Evolutionary conservation across 2,329 filamentous ascomycete genomes (phyloP).

Genomic region (Aureobasidium zeae): DNA sequence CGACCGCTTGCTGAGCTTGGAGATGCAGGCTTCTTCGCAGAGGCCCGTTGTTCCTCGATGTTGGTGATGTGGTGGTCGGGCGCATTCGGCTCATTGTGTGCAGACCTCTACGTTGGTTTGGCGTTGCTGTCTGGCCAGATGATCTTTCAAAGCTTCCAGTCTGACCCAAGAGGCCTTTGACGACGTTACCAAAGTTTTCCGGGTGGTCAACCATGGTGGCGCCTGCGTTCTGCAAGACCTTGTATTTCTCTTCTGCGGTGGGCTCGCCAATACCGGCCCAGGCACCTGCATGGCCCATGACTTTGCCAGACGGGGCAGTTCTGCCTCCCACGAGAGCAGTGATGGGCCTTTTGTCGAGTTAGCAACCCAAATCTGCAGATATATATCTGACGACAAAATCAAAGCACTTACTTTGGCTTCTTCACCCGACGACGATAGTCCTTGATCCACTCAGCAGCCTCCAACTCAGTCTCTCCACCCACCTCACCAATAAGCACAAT

Average conservation of each 20-base stretch:
- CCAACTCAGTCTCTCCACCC: constrained; percentile 59
- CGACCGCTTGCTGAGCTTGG: constrained; percentile 43
- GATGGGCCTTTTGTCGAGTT: constrained; percentile 49
- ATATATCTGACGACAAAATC: neutral
- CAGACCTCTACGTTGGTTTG: constrained; percentile 26
- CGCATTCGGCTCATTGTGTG: constrained; percentile 38
- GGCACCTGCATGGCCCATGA: constrained; percentile 75
- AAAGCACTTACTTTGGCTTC: constrained; percentile 52
- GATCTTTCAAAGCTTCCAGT: constrained; percentile 34
- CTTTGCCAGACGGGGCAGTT: constrained; percentile 51
- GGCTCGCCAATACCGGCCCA: constrained; percentile 60
- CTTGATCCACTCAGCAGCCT: constrained; percentile 64
- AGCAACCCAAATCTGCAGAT: neutral
- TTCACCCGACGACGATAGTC: constrained; percentile 50
- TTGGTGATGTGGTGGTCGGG: constrained; percentile 12
- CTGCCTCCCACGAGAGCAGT: constrained; percentile 62
- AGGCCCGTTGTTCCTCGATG: neutral
- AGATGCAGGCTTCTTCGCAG: constrained; percentile 49
- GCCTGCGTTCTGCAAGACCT: constrained; percentile 55
- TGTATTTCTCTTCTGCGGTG: constrained; percentile 55
- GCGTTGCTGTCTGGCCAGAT: constrained; percentile 21
- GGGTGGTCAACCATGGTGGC: constrained; percentile 66
- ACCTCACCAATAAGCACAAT: constrained; percentile 67
- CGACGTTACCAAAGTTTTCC: constrained; percentile 60
- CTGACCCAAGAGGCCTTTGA: constrained; percentile 51